Percentiles rank a stretch among this genome's conserved stretches.
Conservation (phyloP, 495 filamentous ascomycete genomes). For the Podospora anserina region DNA sequence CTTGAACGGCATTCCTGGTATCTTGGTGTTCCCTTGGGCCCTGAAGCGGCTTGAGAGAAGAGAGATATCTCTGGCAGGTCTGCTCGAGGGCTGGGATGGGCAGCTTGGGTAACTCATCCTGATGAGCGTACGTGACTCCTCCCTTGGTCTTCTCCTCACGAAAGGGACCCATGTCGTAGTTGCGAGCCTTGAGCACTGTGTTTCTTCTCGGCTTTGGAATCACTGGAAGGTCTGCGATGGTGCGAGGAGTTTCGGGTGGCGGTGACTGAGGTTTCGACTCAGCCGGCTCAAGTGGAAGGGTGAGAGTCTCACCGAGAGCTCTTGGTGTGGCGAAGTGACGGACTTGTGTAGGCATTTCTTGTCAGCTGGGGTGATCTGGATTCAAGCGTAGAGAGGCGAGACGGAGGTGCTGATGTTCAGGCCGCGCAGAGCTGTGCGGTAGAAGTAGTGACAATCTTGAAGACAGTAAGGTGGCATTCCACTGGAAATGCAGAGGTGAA, state of each 20-base stretch:
- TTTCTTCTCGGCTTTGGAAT: constrained; percentile 30
- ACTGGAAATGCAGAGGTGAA: constrained; percentile 32
- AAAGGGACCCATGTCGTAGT: constrained; percentile 34
- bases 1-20: constrained; percentile 72
- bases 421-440: constrained; percentile 78
- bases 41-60: constrained; percentile 80
- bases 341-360: constrained; percentile 52
- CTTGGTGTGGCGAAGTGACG: constrained; percentile 64
- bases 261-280: constrained; percentile 13
- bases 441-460: constrained; percentile 91
- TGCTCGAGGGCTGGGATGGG: constrained; percentile 89
- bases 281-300: constrained; percentile 34
- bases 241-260: constrained; percentile 19
- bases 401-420: constrained; percentile 74
- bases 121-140: constrained; percentile 82
- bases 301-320: constrained; percentile 65
- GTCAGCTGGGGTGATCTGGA: constrained; percentile 32
- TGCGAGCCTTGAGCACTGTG: constrained; percentile 28
- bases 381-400: constrained; percentile 69
- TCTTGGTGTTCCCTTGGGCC: constrained; percentile 76
- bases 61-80: constrained; percentile 76
- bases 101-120: constrained; percentile 85
- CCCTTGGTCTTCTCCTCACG: constrained; percentile 46
- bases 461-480: constrained; percentile 78
- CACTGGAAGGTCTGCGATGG: constrained; percentile 31